Percentiles rank a stretch among this genome's conserved stretches.
These are phyloP conservation scores for Ecytonucleospora hepatopenaei DNA, from an alignment of 371 early-diverging fungal genomes.

Conservation along the genomic window DNA sequence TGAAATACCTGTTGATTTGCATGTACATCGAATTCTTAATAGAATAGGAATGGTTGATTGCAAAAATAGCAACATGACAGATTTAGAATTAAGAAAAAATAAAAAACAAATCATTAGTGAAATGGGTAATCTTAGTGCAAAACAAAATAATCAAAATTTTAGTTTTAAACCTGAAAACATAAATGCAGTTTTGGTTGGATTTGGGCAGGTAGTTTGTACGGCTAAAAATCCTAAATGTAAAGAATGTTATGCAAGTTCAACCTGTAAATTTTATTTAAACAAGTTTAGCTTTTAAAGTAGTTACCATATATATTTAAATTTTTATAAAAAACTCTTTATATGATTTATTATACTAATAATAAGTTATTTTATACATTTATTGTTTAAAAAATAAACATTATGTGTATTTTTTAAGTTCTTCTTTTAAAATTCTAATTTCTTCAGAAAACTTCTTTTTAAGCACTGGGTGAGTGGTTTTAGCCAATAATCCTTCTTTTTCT, in stretches of 20 bases:
- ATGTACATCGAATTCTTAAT: constrained; percentile 82
- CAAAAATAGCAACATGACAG: constrained; percentile 52
- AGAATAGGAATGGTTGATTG: constrained; percentile 70
- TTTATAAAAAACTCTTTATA: no score
- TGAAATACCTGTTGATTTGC: constrained; percentile 93
- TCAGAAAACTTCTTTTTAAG: constrained; percentile 50
- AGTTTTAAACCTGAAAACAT: constrained; percentile 65
- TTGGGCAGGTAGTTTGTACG: constrained; percentile 75
- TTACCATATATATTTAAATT: no score
- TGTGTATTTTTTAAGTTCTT: no score
- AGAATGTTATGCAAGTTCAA: constrained; percentile 64
- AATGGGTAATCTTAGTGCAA: no score
- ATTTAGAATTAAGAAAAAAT: neutral
- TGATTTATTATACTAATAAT: no score
- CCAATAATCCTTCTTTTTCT: constrained; percentile 35
- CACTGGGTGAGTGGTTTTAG: constrained; percentile 50
- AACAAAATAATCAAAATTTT: no score
- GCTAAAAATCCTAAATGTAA: constrained; percentile 65
- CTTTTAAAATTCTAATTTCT: constrained; percentile 21
- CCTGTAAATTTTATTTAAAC: constrained; percentile 10
- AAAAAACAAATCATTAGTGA: neutral
- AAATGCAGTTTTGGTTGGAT: constrained; percentile 80
- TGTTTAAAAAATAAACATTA: no score
- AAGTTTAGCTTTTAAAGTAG: no score
- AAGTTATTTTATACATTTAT: no score